Evolutionary conservation across 2,329 filamentous ascomycete genomes (phyloP).

Genomic region (Paecilomyces variotii): DNA sequence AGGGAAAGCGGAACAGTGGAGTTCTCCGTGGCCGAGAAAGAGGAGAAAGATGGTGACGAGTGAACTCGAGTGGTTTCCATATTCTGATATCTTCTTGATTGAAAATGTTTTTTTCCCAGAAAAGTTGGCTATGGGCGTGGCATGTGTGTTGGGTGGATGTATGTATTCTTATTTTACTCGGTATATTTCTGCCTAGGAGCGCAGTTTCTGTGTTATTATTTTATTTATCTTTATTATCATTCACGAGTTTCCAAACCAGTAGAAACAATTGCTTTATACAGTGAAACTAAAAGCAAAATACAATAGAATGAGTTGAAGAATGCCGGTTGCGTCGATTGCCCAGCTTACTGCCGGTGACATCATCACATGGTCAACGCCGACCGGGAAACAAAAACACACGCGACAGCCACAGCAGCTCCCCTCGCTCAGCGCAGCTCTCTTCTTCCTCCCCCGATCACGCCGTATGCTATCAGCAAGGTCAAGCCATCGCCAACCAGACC

Average conservation of each 20-base stretch:
- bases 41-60: conserved; percentile 26
- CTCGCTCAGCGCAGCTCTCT: background rate
- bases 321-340: no score
- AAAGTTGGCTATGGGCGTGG: background rate
- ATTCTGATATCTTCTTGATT: background rate
- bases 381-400: conserved; percentile 5
- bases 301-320: background rate
- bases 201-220: background rate
- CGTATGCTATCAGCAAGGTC: background rate
- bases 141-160: no score
- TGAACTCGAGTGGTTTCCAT: background rate
- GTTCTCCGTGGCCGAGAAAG: conserved; percentile 35
- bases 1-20: conserved; percentile 40
- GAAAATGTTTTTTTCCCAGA: background rate
- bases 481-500: background rate
- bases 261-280: background rate
- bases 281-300: background rate
- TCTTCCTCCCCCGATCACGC: background rate
- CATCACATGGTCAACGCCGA: conserved; percentile 25
- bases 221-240: background rate
- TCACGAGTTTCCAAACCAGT: background rate
- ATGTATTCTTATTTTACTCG: no score
- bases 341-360: conserved; percentile 20
- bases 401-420: background rate
- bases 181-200: background rate